Evolutionary conservation across 192 early-diverging fungal genomes (phyloP).

Genomic region (Coemansia sp.): DNA sequence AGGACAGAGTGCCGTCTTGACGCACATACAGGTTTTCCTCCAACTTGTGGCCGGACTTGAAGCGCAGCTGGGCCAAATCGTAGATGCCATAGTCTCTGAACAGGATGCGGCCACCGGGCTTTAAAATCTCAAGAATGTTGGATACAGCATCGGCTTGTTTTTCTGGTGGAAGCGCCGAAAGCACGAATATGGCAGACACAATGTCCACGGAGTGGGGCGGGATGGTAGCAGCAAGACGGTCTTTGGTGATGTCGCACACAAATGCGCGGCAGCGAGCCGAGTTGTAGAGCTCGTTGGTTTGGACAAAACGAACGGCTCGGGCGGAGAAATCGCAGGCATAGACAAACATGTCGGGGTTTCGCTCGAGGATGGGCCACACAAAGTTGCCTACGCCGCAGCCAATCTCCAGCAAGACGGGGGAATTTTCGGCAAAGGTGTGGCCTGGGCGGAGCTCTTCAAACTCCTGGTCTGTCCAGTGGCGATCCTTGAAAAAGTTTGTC

Average conservation of each 20-base stretch:
- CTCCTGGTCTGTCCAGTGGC: conserved; percentile 92
- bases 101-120: conserved; percentile 85
- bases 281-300: conserved; percentile 70
- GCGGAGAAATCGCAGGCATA: conserved; percentile 91
- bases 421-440: conserved; percentile 22
- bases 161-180: conserved; percentile 85
- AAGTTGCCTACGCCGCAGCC: conserved; percentile 98
- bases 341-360: conserved; percentile 79
- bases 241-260: conserved; percentile 89
- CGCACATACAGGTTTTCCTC: conserved; percentile 95
- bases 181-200: conserved; percentile 90
- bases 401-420: conserved; percentile 70
- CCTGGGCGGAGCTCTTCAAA: conserved; percentile 76
- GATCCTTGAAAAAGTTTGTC: conserved; percentile 93
- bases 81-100: conserved; percentile 97
- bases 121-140: conserved; percentile 79
- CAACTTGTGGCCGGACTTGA: conserved; percentile 86
- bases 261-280: conserved; percentile 73
- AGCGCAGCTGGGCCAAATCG: conserved; percentile 94
- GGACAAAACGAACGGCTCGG: conserved; percentile 89
- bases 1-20: conserved; percentile 92
- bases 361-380: conserved; percentile 84
- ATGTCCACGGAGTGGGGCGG: conserved; percentile 84
- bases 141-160: conserved; percentile 75
- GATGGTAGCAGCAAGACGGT: conserved; percentile 63